phyloP scores from a whole-genome alignment of 2,329 filamentous ascomycete species.

The Ploettnerulaceae sp. region DNA sequence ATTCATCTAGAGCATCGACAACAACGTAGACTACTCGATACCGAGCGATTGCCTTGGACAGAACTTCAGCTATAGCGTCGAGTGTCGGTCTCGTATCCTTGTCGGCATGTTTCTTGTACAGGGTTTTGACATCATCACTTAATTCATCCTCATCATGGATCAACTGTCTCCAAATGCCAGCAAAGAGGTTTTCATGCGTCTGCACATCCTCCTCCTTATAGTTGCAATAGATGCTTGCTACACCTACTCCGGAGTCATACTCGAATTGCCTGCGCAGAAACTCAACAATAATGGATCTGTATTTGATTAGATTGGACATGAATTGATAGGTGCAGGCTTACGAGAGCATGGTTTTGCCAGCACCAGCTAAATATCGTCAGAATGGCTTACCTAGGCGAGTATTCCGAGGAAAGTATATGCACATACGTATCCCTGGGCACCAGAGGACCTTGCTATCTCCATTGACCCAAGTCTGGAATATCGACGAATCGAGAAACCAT shows the following conservation, averaged over 20 bases:
- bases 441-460: constrained; percentile 16
- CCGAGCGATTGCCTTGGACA: constrained; percentile 18
- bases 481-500: constrained; percentile 18
- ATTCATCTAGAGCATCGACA: constrained; percentile 25
- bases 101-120: constrained; percentile 27
- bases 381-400: too few relatives aligned
- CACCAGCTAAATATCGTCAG: too few relatives aligned
- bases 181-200: constrained; percentile 23
- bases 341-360: constrained; percentile 47
- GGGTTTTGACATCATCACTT: constrained; percentile 17
- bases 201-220: constrained; percentile 30
- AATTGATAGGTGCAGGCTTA: too few relatives aligned
- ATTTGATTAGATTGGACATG: too few relatives aligned
- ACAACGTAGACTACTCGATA: constrained; percentile 25
- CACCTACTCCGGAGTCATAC: constrained; percentile 15
- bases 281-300: too few relatives aligned
- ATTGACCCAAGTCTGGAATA: constrained; percentile 16
- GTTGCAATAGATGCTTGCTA: constrained; percentile 21
- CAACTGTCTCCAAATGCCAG: constrained; percentile 35
- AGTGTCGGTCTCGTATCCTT: constrained; percentile 25
- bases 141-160: constrained; percentile 8
- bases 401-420: too few relatives aligned
- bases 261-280: too few relatives aligned
- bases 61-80: constrained; percentile 22
- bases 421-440: constrained; percentile 23